phyloP scores from a whole-genome alignment of 176 grass and related monocot species.

The Rhynchospora pubera region DNA sequence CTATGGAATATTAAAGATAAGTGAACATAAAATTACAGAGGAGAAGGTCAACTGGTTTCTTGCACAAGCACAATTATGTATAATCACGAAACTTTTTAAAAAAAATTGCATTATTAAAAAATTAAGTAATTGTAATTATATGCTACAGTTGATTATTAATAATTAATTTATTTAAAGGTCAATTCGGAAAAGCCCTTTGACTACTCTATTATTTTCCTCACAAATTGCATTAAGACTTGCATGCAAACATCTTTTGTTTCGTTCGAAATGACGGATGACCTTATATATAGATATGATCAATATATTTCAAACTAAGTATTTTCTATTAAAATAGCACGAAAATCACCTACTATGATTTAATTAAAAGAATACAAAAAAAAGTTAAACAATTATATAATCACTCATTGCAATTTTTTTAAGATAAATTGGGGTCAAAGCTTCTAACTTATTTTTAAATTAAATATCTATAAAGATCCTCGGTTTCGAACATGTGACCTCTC shows the following conservation, averaged over 20 bases:
- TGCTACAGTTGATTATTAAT: not conserved
- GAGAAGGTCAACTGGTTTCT: not conserved
- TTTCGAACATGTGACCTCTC: too few species aligned
- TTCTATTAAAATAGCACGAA: too few species aligned
- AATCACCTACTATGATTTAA: too few species aligned
- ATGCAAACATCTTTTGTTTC: too few species aligned
- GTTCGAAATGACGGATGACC: not conserved
- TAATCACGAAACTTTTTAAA: not conserved
- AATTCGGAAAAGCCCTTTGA: not conserved
- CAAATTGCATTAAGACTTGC: not conserved
- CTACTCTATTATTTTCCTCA: not conserved
- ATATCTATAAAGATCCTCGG: too few species aligned
- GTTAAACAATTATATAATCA: too few species aligned
- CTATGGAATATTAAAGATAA: too few species aligned
- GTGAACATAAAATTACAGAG: too few species aligned
- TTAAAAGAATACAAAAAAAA: too few species aligned
- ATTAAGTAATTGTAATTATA: not conserved
- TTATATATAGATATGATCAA: not conserved
- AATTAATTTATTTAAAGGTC: not conserved
- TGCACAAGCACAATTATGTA: not conserved
- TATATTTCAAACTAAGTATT: not conserved
- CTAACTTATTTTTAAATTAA: too few species aligned
- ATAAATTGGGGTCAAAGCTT: too few species aligned
- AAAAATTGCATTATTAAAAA: not conserved
- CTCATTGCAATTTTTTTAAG: too few species aligned